Evolutionary conservation across 1,284 basidiomycete species (phyloP).

Genomic region (Filobasidium uniguttulatum): DNA sequence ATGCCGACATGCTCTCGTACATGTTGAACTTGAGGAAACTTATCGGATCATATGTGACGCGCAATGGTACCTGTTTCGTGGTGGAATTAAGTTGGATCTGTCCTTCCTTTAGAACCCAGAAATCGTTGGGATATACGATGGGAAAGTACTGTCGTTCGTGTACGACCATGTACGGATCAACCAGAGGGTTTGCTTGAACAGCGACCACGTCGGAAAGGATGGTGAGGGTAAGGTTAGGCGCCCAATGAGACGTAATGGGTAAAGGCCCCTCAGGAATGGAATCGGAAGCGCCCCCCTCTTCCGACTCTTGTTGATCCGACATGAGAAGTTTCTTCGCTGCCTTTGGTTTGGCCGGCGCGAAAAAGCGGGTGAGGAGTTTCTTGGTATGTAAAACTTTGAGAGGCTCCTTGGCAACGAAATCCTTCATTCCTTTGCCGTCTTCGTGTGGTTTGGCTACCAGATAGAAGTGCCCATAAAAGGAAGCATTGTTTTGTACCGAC

Average conservation of each 20-base stretch:
- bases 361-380: conserved; percentile 72
- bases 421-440: conserved; percentile 40
- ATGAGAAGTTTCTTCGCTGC: conserved; percentile 70
- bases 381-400: conserved; percentile 56
- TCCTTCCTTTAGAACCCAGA: conserved; percentile 65
- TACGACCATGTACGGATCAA: not conserved
- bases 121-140: conserved; percentile 84
- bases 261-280: conserved; percentile 19
- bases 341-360: conserved; percentile 55
- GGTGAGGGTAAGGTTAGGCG: conserved; percentile 74
- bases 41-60: conserved; percentile 71
- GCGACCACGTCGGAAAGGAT: conserved; percentile 68
- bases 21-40: conserved; percentile 62
- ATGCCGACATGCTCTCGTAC: conserved; percentile 60
- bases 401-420: conserved; percentile 47
- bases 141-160: conserved; percentile 50
- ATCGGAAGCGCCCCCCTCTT: conserved; percentile 42
- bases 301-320: conserved; percentile 37
- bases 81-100: conserved; percentile 66
- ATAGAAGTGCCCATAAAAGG: conserved; percentile 70
- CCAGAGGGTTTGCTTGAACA: conserved; percentile 26
- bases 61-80: conserved; percentile 56
- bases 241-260: conserved; percentile 63
- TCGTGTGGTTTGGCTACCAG: conserved; percentile 38
- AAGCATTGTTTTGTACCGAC: conserved; percentile 61